A percentile compares a stretch with the other conserved stretches of the same genome.
Conservation (phyloP, 768 basidiomycete species). For the Hydnum rufescens region DNA sequence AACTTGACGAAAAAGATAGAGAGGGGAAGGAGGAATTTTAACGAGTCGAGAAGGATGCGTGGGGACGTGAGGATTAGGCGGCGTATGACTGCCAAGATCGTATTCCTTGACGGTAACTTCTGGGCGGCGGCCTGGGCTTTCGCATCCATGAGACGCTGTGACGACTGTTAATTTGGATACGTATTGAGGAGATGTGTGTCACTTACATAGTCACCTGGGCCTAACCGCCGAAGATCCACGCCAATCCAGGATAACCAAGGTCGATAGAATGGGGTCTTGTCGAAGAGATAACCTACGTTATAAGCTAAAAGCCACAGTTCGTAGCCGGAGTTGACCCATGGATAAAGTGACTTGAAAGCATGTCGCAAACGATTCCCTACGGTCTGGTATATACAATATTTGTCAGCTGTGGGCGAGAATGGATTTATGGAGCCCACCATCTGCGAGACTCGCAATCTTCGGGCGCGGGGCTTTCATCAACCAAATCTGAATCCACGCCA, state of each 20-base stretch:
- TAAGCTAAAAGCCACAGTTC: constrained; percentile 69
- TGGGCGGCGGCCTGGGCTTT: constrained; percentile 2
- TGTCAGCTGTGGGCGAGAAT: too few relatives aligned
- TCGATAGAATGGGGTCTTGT: constrained; percentile 64
- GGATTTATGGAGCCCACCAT: background rate
- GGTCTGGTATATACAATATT: constrained; percentile 11
- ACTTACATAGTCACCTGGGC: constrained; percentile 59
- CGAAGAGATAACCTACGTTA: constrained; percentile 83
- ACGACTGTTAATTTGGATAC: constrained; percentile 1
- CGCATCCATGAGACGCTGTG: background rate
- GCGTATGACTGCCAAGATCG: constrained; percentile 17
- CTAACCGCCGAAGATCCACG: constrained; percentile 60
- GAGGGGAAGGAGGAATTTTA: constrained; percentile 61
- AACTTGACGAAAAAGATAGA: constrained; percentile 93
- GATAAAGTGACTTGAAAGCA: constrained; percentile 56
- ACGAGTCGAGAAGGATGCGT: constrained; percentile 49
- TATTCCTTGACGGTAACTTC: background rate
- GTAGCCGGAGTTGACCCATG: constrained; percentile 55
- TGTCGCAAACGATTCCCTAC: constrained; percentile 26
- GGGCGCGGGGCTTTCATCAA: constrained; percentile 26
- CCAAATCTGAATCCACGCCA: constrained; percentile 43
- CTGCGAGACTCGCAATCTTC: background rate
- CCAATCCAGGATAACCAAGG: constrained; percentile 84
- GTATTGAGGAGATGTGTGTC: constrained; percentile 4
- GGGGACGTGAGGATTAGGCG: constrained; percentile 34